A percentile compares a stretch with the other conserved stretches of the same genome.
Evolutionary conservation across 441 rosid species (phyloP).

Genomic region (Euphorbia schlechtendalii): DNA sequence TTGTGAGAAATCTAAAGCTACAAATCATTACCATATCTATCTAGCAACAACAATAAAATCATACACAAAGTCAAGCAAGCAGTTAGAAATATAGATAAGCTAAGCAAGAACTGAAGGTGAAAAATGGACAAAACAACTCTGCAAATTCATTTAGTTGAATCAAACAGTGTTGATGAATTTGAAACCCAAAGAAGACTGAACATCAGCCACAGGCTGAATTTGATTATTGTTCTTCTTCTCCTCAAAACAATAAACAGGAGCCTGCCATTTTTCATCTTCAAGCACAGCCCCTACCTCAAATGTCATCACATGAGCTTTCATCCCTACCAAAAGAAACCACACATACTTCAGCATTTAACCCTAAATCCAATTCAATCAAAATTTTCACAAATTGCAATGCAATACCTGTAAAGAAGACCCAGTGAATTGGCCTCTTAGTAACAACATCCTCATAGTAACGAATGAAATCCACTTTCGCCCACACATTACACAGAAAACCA

Average conservation of each 20-base stretch:
- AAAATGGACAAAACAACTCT: too few species aligned
- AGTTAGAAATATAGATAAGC: too few species aligned
- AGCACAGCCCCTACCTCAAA: constrained; percentile 67
- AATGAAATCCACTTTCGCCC: constrained; percentile 78
- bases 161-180: too few species aligned
- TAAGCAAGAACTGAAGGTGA: too few species aligned
- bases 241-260: constrained; percentile 63
- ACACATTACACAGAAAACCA: constrained; percentile 69
- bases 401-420: constrained; percentile 64
- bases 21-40: too few species aligned
- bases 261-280: constrained; percentile 70
- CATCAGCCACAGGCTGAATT: constrained; percentile 12
- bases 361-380: too few species aligned
- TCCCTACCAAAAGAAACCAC: constrained; percentile 32
- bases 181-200: constrained; percentile 7
- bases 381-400: too few species aligned
- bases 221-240: constrained; percentile 5
- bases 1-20: too few species aligned
- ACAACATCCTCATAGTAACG: constrained; percentile 67
- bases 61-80: too few species aligned
- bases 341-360: too few species aligned
- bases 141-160: too few species aligned
- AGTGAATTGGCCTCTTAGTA: constrained; percentile 65
- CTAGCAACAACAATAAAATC: too few species aligned
- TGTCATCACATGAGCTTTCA: constrained; percentile 68